These are phyloP conservation scores for Thalia dealbata DNA, from an alignment of 176 grass and related monocot genomes.

Conservation along the genomic window DNA sequence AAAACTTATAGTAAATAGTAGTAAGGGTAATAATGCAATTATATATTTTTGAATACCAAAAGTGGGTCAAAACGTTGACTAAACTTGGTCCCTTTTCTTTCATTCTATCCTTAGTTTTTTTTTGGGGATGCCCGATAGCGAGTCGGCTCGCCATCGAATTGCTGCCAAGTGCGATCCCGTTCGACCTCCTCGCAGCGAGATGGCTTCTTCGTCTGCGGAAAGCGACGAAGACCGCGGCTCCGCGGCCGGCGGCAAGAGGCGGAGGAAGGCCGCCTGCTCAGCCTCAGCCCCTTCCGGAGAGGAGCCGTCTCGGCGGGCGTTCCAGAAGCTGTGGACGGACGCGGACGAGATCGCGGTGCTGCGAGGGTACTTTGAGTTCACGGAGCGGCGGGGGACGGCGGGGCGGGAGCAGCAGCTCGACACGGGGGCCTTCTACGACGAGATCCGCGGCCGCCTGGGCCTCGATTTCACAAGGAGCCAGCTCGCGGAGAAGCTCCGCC, in stretches of 20 bases:
- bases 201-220: constrained; percentile 6
- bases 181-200: background rate
- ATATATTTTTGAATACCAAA: no score
- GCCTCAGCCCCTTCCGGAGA: background rate
- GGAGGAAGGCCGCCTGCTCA: background rate
- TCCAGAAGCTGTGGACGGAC: constrained; percentile 26
- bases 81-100: no score
- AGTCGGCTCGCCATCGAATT: no score
- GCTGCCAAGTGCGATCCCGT: no score
- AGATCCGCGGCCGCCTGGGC: constrained; percentile 9
- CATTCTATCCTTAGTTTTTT: no score
- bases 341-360: constrained; percentile 28
- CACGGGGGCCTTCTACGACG: constrained; percentile 17
- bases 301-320: background rate
- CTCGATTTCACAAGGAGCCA: constrained; percentile 21
- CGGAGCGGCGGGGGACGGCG: constrained; percentile 19
- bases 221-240: background rate
- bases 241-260: background rate
- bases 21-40: no score
- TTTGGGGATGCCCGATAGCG: no score
- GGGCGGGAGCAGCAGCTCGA: constrained; percentile 20
- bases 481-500: constrained; percentile 16
- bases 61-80: no score
- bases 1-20: no score
- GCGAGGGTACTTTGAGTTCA: constrained; percentile 19